These are phyloP conservation scores for Cutaneotrichosporon cutaneum DNA, from an alignment of 1,284 basidiomycete genomes.

Conservation along the genomic window DNA sequence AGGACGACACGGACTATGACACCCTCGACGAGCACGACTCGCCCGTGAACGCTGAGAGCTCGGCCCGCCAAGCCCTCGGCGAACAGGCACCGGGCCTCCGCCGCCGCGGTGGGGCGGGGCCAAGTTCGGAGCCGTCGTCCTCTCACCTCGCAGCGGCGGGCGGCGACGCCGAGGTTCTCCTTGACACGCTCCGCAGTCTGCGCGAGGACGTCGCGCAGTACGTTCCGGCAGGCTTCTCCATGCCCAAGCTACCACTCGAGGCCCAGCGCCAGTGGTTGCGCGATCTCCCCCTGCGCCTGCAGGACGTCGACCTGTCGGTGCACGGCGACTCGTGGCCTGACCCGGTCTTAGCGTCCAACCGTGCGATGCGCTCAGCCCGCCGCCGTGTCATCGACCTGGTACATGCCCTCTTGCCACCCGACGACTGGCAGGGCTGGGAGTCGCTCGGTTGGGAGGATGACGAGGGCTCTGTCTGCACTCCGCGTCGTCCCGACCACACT, in stretches of 20 bases:
- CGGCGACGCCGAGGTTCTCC: conserved; percentile 12
- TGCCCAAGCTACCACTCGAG: conserved; percentile 15
- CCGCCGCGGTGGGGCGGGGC: not conserved
- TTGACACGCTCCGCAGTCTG: conserved; percentile 42
- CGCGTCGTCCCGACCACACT: conserved; percentile 9
- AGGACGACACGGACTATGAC: conserved; percentile 24
- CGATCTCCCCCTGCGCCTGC: conserved; percentile 37
- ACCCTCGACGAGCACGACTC: not conserved
- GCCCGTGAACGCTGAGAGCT: not conserved
- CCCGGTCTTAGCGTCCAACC: conserved; percentile 14
- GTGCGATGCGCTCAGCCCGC: conserved; percentile 36
- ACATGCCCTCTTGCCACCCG: conserved; percentile 45
- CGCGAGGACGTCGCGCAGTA: conserved; percentile 47
- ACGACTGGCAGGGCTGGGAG: conserved; percentile 54
- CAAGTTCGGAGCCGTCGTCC: not conserved
- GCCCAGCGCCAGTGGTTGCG: conserved; percentile 38
- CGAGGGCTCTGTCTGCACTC: conserved; percentile 20
- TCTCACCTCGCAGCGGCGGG: not conserved
- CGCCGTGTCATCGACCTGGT: conserved; percentile 45
- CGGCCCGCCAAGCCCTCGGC: conserved; percentile 1
- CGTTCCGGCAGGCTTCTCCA: conserved; percentile 27
- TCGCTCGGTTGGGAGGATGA: conserved; percentile 50
- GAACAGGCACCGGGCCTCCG: conserved; percentile 2
- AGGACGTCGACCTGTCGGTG: conserved; percentile 34
- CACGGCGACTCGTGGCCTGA: conserved; percentile 23